A percentile compares a stretch with the other conserved stretches of the same genome.
phyloP scores from a whole-genome alignment of 1,139 yeast species.

The Yamadazyma taylorii region DNA sequence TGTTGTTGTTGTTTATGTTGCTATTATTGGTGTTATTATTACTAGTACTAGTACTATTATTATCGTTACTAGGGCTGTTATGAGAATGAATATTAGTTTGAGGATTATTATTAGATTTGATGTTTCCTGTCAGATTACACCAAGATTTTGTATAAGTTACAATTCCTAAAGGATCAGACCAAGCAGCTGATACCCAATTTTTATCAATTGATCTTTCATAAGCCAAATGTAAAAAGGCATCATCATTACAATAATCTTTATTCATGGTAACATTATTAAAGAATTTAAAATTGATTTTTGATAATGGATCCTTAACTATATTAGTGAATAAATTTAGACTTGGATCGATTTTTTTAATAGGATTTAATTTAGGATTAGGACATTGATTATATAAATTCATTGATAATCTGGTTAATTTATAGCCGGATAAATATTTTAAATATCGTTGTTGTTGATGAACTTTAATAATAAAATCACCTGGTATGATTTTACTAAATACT shows the following conservation, averaged over 20 bases:
- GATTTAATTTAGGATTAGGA: constrained; percentile 26
- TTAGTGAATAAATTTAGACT: constrained; percentile 34
- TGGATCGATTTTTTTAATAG: constrained; percentile 7
- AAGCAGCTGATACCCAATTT: constrained; percentile 83
- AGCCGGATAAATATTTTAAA: constrained; percentile 49
- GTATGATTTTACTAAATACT: constrained; percentile 57
- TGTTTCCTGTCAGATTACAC: constrained; percentile 37
- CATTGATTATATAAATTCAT: constrained; percentile 65
- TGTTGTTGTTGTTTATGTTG: constrained; percentile 7
- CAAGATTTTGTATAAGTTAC: constrained; percentile 66
- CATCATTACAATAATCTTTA: constrained; percentile 48
- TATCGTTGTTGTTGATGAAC: constrained; percentile 30
- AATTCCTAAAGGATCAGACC: constrained; percentile 84
- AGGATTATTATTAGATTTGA: constrained; percentile 5
- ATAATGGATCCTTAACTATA: constrained; percentile 47
- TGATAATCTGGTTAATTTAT: constrained; percentile 50
- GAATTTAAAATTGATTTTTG: constrained; percentile 53
- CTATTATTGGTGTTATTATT: no score
- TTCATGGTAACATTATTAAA: constrained; percentile 23
- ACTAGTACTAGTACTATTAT: no score
- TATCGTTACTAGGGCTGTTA: no score
- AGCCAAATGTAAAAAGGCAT: constrained; percentile 78
- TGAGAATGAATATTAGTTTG: no score
- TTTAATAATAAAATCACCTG: constrained; percentile 50
- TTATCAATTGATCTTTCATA: constrained; percentile 81